Evolutionary conservation across 148 eudicot species (phyloP), one percentile per base, ranked within the genome.

Genomic region (Spergularia marina): DNA sequence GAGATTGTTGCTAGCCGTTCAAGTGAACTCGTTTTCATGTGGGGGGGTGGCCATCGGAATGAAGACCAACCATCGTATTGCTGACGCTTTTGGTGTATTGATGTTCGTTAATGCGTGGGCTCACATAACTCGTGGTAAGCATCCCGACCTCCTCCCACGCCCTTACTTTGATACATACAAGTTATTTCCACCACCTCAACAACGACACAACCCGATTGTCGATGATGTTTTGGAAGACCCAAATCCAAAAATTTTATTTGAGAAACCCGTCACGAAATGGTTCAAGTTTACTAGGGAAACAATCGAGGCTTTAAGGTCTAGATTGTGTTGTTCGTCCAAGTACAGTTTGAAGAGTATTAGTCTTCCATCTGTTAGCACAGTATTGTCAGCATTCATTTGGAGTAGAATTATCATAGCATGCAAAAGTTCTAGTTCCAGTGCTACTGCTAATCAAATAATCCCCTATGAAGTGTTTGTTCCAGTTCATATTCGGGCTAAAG

Each of bases 361-460:
- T 34, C 64, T 49, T 5, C 82, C 83, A 1, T 78, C 80, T 10
- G 8, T 66, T 7, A 10, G n/a, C n/a, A 78, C 78, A 39, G 81
- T 86, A 0, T 53, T 84, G 15, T 82, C 89, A 0, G 77, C 84
- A 14, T 82, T 84, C 51, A 70, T 86, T 5, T 86, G 84, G 84
- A 76, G 67, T 40, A 59, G 84, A n/a, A 49, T 84, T 10, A 62
- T 65, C 18, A 70, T 53, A 5, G 36, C 82, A 15, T 69, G 79
- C 7, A 47, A 8, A 49, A 10, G 47, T 47, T 40, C 8, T 17
- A 49, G 14, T 53, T 14, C 7, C 5, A 44, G 8, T 6, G 10
- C 53, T 15, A 25, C 25, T 53, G 47, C 47, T 44, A 18, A 47
- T 18, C 49, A 17, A 17, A 18, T 30, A 30, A 3, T 59, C 3